Evolutionary conservation across 1,284 basidiomycete genomes (phyloP).

Genomic region (Afroboletus lepidellus): DNA sequence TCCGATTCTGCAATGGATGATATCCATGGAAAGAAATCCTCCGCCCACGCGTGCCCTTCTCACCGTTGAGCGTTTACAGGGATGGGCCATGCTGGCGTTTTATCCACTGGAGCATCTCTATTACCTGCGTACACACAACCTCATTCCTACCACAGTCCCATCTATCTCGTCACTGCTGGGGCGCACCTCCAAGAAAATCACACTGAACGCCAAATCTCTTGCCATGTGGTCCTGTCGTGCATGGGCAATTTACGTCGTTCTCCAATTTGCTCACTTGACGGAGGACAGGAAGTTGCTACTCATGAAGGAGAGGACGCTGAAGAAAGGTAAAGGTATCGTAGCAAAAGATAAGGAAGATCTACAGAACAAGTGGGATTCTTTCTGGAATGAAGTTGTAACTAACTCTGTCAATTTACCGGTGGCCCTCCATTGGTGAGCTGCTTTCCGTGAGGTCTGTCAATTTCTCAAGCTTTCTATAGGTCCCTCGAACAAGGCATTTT

Average conservation of each 20-base stretch:
- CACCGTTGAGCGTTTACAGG: slow-evolving; percentile 78
- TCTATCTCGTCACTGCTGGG: slow-evolving; percentile 44
- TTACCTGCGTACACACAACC: slow-evolving; percentile 63
- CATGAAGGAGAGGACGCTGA: slow-evolving; percentile 52
- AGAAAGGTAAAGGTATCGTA: slow-evolving; percentile 53
- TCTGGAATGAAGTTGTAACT: slow-evolving; percentile 70
- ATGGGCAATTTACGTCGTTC: slow-evolving; percentile 72
- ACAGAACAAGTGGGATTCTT: slow-evolving; percentile 60
- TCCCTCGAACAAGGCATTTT: slow-evolving; percentile 67
- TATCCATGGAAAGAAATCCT: slow-evolving; percentile 64
- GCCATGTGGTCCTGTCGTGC: slow-evolving; percentile 71
- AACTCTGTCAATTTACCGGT: slow-evolving; percentile 79
- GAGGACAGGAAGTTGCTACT: slow-evolving; percentile 64
- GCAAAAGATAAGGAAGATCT: slow-evolving; percentile 57
- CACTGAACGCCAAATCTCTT: slow-evolving; percentile 48
- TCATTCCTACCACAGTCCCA: slow-evolving; percentile 56
- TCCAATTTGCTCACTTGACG: slow-evolving; percentile 69
- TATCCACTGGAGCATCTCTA: slow-evolving; percentile 80
- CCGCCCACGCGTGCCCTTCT: slow-evolving; percentile 66
- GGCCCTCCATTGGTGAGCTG: slow-evolving; percentile 76
- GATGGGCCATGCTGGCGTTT: slow-evolving; percentile 81
- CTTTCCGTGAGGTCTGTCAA: not conserved
- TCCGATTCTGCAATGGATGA: slow-evolving; percentile 77
- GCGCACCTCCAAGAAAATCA: slow-evolving; percentile 40
- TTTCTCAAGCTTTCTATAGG: slow-evolving; percentile 40